Conservation (phyloP, 768 basidiomycete genomes). For the Trametes maxima region DNA sequence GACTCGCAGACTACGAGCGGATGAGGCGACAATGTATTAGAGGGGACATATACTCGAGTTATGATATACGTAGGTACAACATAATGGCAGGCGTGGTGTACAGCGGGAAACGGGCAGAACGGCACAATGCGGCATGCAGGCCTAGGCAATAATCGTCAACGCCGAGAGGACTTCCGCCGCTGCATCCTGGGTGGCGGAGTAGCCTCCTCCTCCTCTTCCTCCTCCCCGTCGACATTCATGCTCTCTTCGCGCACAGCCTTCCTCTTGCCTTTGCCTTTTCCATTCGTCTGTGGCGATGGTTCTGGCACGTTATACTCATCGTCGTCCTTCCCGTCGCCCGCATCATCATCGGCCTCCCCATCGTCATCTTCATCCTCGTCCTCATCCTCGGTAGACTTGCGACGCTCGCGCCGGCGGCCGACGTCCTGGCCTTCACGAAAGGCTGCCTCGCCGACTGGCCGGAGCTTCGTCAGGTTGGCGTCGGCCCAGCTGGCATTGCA, state of each 20-base stretch:
- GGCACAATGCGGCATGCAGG: not conserved
- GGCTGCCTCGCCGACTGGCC: constrained; percentile 70
- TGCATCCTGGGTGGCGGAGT: constrained; percentile 24
- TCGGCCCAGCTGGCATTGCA: constrained; percentile 67
- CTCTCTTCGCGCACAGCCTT: constrained; percentile 32
- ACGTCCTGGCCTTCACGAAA: constrained; percentile 55
- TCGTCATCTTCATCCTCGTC: constrained; percentile 49
- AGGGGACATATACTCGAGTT: constrained; percentile 5
- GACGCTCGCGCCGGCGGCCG: constrained; percentile 37
- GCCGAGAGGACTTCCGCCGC: constrained; percentile 27
- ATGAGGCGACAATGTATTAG: constrained; percentile 3
- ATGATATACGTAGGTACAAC: constrained; percentile 16
- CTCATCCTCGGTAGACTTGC: constrained; percentile 25
- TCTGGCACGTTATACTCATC: constrained; percentile 32
- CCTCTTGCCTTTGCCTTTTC: constrained; percentile 29
- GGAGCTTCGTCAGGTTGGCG: constrained; percentile 46
- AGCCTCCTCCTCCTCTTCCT: constrained; percentile 43
- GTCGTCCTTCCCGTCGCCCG: constrained; percentile 38
- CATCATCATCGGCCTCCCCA: constrained; percentile 43
- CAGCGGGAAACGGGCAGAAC: not conserved
- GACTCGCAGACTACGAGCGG: not conserved
- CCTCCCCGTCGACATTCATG: constrained; percentile 51
- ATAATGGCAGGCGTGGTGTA: constrained; percentile 20
- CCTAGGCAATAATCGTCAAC: not conserved
- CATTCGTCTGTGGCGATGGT: constrained; percentile 30